These are phyloP conservation scores for Hura crepitans DNA, from an alignment of 441 rosid genomes.

Conservation along the genomic window DNA sequence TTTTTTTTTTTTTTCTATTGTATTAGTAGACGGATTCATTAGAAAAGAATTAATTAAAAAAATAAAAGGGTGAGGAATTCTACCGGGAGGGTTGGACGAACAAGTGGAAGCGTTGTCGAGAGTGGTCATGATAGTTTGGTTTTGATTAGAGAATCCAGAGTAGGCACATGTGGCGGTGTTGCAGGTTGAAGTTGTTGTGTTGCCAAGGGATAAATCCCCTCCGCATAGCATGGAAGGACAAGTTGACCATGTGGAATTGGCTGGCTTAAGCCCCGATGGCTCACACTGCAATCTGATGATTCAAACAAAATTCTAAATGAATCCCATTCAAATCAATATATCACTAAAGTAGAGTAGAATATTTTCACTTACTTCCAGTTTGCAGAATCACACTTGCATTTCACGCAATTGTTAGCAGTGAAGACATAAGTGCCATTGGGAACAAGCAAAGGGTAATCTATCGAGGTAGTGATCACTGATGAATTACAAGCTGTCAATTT, in stretches of 20 bases:
- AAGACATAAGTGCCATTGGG: conserved; percentile 49
- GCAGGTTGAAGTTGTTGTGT: conserved; percentile 37
- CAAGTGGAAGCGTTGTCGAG: conserved; percentile 32
- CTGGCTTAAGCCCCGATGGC: conserved; percentile 40
- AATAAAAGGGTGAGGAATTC: too few species aligned
- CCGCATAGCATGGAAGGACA: conserved; percentile 58
- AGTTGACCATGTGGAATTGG: conserved; percentile 33
- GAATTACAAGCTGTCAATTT: conserved; percentile 70
- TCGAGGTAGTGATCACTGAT: conserved; percentile 42
- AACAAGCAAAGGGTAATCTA: conserved; percentile 45
- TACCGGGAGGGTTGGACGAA: conserved; percentile 36
- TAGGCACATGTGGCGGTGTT: conserved; percentile 49
- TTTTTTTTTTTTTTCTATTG: too few species aligned
- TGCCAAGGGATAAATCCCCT: conserved; percentile 37
- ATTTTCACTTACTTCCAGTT: conserved; percentile 57
- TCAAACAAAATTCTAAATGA: conserved; percentile 12
- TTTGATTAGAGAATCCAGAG: conserved; percentile 46
- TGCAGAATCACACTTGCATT: conserved; percentile 51
- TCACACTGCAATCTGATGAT: conserved; percentile 59
- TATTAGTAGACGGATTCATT: too few species aligned
- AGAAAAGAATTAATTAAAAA: too few species aligned
- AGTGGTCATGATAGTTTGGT: conserved; percentile 38
- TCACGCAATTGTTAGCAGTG: conserved; percentile 67
- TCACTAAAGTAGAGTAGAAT: not conserved
- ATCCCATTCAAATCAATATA: not conserved